Percentiles rank a stretch among this genome's conserved stretches.
Evolutionary conservation across 495 filamentous ascomycete genomes (phyloP).

Genomic region (Penicillium fimorum): DNA sequence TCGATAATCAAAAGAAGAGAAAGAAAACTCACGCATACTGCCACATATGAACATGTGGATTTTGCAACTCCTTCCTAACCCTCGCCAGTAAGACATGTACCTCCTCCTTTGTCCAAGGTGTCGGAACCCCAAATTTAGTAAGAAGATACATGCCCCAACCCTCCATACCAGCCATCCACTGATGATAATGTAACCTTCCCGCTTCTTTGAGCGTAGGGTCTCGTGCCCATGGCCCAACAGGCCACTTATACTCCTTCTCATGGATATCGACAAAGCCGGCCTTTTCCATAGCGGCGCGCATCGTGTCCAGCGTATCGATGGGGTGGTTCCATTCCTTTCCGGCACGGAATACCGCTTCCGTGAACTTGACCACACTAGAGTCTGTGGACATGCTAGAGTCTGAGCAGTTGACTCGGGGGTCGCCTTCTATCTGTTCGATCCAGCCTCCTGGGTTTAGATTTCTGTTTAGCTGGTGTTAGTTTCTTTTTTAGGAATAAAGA

Average conservation of each 20-base stretch:
- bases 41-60: slow-evolving; percentile 13
- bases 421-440: slow-evolving; percentile 50
- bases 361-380: slow-evolving; percentile 19
- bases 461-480: background rate
- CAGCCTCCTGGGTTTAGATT: slow-evolving; percentile 47
- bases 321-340: slow-evolving; percentile 4
- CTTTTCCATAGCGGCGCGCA: slow-evolving; percentile 19
- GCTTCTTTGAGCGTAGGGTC: slow-evolving; percentile 11
- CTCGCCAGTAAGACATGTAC: slow-evolving; percentile 14
- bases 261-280: slow-evolving; percentile 30
- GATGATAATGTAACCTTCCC: slow-evolving; percentile 8
- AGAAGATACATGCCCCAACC: slow-evolving; percentile 15
- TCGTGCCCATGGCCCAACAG: slow-evolving; percentile 15
- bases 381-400: slow-evolving; percentile 35
- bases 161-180: slow-evolving; percentile 17
- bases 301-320: slow-evolving; percentile 8
- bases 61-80: slow-evolving; percentile 5
- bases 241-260: slow-evolving; percentile 5
- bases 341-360: slow-evolving; percentile 13
- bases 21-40: slow-evolving; percentile 2
- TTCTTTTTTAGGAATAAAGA: too few species aligned
- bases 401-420: slow-evolving; percentile 34
- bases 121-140: slow-evolving; percentile 9
- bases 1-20: background rate
- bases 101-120: slow-evolving; percentile 16